phyloP scores from a whole-genome alignment of 768 basidiomycete species.

The Lactarius psammicola region DNA sequence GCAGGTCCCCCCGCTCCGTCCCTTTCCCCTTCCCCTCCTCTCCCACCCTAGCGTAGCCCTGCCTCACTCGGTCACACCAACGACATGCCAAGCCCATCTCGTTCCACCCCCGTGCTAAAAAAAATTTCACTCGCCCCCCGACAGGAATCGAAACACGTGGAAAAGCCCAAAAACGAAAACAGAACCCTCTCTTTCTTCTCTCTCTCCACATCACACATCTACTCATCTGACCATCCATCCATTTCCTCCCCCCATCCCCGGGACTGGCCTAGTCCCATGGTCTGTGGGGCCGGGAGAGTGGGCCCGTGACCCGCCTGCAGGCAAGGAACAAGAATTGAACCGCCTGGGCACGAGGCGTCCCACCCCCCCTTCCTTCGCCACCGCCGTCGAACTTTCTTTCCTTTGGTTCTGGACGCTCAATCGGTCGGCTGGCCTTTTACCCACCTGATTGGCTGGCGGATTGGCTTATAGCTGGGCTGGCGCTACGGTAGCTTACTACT shows the following conservation, averaged over 20 bases:
- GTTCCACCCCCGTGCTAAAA: neutral
- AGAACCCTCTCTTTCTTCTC: too few species aligned
- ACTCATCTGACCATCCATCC: neutral
- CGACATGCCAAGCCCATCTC: neutral
- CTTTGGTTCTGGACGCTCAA: neutral
- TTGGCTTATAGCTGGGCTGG: neutral
- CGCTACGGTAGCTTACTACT: neutral
- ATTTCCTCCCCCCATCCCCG: neutral
- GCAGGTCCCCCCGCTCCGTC: neutral
- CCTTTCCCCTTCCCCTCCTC: neutral
- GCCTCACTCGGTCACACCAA: neutral
- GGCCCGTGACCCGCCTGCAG: conserved; percentile 21
- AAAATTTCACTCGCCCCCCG: neutral
- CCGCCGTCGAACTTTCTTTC: conserved; percentile 5
- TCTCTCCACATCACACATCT: too few species aligned
- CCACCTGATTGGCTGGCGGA: neutral
- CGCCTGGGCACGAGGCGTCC: conserved; percentile 22
- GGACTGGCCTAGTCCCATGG: neutral
- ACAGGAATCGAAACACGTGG: neutral
- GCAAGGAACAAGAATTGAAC: conserved; percentile 3
- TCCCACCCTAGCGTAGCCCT: neutral
- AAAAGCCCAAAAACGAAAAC: neutral
- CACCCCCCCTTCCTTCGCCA: neutral
- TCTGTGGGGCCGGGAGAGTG: neutral
- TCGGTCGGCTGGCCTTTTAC: too few species aligned